Base-by-base conservation (phyloP, 148 eudicot species). In the Chenopodium formosanum region DNA sequence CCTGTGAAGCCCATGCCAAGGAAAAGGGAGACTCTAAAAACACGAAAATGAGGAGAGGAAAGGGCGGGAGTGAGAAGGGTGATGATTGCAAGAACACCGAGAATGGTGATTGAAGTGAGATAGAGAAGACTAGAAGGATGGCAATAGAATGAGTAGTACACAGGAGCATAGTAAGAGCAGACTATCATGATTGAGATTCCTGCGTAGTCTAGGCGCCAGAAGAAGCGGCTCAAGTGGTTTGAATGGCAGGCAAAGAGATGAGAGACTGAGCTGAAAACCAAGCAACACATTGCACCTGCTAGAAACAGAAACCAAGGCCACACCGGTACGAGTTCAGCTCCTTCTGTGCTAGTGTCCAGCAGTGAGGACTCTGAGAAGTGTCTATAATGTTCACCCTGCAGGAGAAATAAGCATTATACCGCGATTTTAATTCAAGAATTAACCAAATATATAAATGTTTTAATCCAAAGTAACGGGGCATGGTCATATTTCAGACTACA, bases 291-390 rank as follows among this genome's bases (percentile, higher is more conserved):
- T 27, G 99, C 96, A 5, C 99, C 99, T 1, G 74, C 81, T 64
- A 95, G 86, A 84, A 95, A 95, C n/a, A 93, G 88, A 62, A 90
- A 89, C 99, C 97, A 93, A 23, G 99, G 99, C 99, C 99, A 95
- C 79, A 60, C 78, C 3, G 94, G 91, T 31, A 95, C 27, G 29
- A 80, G 22, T 19, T 76, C 67, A 1, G 87, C 78, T 1, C 71
- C 86, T 32, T 63, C 67, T 72, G 22, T 64, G 27, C 65, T 80
- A 32, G 80, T 50, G 8, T 80, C 76, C 40, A 79, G 68, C 23
- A 91, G 37, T 58, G 87, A 87, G 69, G 86, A 69, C 60, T 83
- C 78, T 29, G 84, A 60, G 50, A 86, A 82, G 29, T 89, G 71
- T 74, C 74, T 80, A 16, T 64, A n/a, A 47, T 82, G 70, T 22